Evolutionary conservation across 305 asterid genomes (phyloP).

Genomic region (Fraxinus sp.): DNA sequence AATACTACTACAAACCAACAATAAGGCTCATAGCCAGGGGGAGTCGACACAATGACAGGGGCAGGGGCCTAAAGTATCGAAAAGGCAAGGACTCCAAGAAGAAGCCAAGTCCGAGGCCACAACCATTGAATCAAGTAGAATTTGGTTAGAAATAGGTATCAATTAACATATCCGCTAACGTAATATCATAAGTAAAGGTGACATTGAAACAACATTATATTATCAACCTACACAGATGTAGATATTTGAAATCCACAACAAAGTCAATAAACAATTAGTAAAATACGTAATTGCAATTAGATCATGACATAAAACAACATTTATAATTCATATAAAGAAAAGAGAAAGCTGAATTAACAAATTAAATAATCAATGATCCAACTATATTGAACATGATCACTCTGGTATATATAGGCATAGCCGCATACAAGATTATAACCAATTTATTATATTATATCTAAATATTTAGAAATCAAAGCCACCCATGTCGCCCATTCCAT

Average conservation of each 20-base stretch:
- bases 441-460: not conserved
- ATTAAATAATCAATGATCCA: not conserved
- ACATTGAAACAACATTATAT: not conserved
- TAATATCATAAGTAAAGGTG: not conserved
- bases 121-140: not conserved
- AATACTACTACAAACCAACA: not conserved
- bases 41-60: not conserved
- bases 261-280: not conserved
- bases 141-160: not conserved
- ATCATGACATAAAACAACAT: not conserved
- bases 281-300: not conserved
- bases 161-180: not conserved
- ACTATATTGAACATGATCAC: not conserved
- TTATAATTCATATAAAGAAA: not conserved
- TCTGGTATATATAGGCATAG: not conserved
- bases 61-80: not conserved
- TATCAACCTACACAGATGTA: not conserved
- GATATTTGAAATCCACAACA: not conserved
- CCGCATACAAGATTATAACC: not conserved
- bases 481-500: conserved; percentile 37
- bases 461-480: conserved; percentile 36
- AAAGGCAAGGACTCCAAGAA: not conserved
- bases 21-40: not conserved
- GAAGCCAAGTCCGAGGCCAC: not conserved
- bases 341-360: not conserved